Base-by-base conservation (phyloP, 1,284 basidiomycete genomes). In the Cystobasidium pallidum region DNA sequence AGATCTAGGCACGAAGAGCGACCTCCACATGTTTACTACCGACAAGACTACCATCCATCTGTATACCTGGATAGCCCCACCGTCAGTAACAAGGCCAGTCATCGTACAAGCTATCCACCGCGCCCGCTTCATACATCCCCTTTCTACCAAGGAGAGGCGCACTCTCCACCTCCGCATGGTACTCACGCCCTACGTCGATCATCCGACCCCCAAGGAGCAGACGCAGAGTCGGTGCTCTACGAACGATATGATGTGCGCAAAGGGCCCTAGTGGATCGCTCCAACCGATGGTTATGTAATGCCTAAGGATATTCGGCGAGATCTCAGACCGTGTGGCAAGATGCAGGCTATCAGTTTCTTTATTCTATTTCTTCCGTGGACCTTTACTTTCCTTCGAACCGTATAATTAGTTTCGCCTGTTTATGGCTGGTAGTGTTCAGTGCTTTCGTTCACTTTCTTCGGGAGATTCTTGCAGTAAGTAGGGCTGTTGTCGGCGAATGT, bases 1-100 rank as follows among this genome's bases (percentile, higher is more conserved):
- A 39, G 47, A 4, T 7, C 43, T 8, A 36, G 47, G 19, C 39
- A 30, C 43, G 62, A 64, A 64, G 62, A 64, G 26, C 34, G 24
- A 28, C 17, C 28, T 3, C 19, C 62, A 19, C 39, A 17, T 21
- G 7, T 26, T 32, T 51, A 64, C 45, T 51, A 51, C 43, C 8
- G 47, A 36, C 62, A 41, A 6, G 62, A 64, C n/a, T 21, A 51
- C 10, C 49, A 51, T 24, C 49, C 24, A 8, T 21, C 47, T 28
- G 32, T 26, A 4, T 64, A 51, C 28, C 11, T 52, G n/a, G 62
- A 64, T n/a, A 64, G 62, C 24, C 45, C 62, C n/a, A n/a, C n/a
- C 15, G 47, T 64, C 32, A 13, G 26, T 11, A 45, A 64, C 7
- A 64, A 64, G 28, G 3, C 43, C 39, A 19, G 10, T 19, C 58